A percentile compares a stretch with the other conserved stretches of the same genome.
Conservation (phyloP, 345 rosid genomes). For the Syzygium aromaticum region DNA sequence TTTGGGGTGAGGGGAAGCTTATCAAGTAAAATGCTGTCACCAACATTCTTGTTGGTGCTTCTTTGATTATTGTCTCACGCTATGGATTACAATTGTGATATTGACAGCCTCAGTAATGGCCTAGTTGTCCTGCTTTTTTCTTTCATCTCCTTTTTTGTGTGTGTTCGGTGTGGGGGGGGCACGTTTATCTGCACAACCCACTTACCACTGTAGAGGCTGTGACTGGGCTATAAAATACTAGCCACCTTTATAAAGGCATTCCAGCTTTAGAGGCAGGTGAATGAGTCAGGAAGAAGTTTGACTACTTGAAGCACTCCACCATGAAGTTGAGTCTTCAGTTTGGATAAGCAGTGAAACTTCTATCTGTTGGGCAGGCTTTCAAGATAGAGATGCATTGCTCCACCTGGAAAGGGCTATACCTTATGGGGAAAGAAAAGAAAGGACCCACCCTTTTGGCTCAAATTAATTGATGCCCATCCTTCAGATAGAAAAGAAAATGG, state of each 20-base stretch:
- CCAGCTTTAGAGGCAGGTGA: background rate
- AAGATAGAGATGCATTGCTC: background rate
- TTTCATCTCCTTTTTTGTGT: background rate
- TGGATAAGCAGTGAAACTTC: background rate
- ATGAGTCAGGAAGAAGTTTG: background rate
- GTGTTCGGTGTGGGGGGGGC: background rate
- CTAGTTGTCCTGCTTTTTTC: background rate
- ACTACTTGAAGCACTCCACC: background rate
- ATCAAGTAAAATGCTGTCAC: background rate
- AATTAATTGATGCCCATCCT: background rate
- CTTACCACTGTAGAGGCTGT: background rate
- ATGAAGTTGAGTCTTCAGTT: background rate
- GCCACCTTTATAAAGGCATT: background rate
- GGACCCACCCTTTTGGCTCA: background rate
- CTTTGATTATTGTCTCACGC: background rate
- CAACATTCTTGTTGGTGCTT: background rate
- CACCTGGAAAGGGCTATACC: background rate
- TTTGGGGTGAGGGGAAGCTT: background rate
- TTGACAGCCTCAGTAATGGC: background rate
- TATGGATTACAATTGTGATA: background rate
- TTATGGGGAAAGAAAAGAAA: background rate
- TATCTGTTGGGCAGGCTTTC: background rate
- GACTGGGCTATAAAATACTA: background rate
- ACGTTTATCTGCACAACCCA: background rate
- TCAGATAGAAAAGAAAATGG: background rate